A percentile compares a stretch with the other conserved stretches of the same genome.
Conservation (phyloP, 768 basidiomycete genomes). For the Sutorius australiensis region DNA sequence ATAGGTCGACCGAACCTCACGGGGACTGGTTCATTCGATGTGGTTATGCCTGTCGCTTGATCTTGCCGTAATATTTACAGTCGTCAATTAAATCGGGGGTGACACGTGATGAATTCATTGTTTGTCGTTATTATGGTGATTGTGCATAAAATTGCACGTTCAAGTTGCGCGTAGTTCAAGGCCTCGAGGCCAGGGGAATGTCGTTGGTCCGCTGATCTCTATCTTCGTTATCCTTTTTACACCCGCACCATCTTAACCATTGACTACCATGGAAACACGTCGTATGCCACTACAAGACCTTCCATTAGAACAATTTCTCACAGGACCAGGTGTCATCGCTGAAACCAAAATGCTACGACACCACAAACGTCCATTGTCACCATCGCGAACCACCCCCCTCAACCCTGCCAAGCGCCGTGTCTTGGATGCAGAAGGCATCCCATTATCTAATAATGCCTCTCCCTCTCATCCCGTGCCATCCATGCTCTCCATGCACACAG, state of each 20-base stretch:
- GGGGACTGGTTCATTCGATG: conserved; percentile 96
- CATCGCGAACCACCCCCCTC: conserved; percentile 43
- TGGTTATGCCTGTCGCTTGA: conserved; percentile 52
- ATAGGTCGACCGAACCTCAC: conserved; percentile 79
- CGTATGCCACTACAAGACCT: conserved; percentile 52
- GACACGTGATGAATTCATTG: conserved; percentile 12
- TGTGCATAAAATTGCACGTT: conserved; percentile 8
- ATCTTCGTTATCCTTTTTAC: conserved; percentile 9
- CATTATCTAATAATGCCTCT: conserved; percentile 27
- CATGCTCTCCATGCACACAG: conserved; percentile 10
- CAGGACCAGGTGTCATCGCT: conserved; percentile 26
- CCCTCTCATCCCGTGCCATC: conserved; percentile 30
- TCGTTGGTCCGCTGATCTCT: conserved; percentile 22
- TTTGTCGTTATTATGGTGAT: conserved; percentile 24
- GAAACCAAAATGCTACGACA: conserved; percentile 27
- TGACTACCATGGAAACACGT: conserved; percentile 23
- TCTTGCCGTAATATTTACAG: neutral
- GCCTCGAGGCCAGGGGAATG: conserved; percentile 26
- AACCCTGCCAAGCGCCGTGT: conserved; percentile 71
- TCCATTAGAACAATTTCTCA: conserved; percentile 54
- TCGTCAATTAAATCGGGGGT: conserved; percentile 1
- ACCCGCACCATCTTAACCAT: conserved; percentile 5
- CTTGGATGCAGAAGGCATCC: conserved; percentile 50
- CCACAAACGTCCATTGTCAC: conserved; percentile 63
- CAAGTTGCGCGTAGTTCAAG: neutral